Evolutionary conservation across 1,139 yeast species (phyloP).

Genomic region (Geotrichum restrictum): DNA sequence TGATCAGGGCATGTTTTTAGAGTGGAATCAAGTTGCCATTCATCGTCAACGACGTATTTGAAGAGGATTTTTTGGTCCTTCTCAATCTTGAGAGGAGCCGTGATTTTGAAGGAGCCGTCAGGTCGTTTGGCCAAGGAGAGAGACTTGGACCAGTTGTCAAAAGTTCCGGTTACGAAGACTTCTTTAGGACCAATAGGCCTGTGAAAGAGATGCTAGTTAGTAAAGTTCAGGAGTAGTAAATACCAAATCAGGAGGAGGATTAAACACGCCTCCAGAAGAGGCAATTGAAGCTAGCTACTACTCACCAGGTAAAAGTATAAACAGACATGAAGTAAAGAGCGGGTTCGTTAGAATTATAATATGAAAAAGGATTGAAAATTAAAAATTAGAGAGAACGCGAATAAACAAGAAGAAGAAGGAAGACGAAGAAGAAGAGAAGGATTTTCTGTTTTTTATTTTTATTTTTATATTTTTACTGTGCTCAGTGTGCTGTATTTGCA

Average conservation of each 20-base stretch:
- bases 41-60: conserved; percentile 21
- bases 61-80: conserved; percentile 13
- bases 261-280: too few relatives aligned
- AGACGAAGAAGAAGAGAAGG: neutral
- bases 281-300: neutral
- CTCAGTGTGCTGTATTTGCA: too few relatives aligned
- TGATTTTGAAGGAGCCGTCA: conserved; percentile 16
- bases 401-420: neutral
- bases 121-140: conserved; percentile 13
- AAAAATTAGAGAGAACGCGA: neutral
- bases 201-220: neutral
- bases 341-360: neutral
- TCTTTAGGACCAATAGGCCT: conserved; percentile 22
- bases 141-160: conserved; percentile 23
- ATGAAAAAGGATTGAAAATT: neutral
- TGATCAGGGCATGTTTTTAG: conserved; percentile 15
- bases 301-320: conserved; percentile 12
- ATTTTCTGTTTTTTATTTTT: neutral
- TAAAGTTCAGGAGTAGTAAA: too few relatives aligned
- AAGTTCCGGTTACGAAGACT: conserved; percentile 22
- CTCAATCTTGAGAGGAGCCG: conserved; percentile 10
- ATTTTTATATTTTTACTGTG: neutral
- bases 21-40: conserved; percentile 17
- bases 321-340: conserved; percentile 6
- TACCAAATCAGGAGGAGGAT: too few relatives aligned